phyloP scores from a whole-genome alignment of 2,329 filamentous ascomycete genomes.

The Colletotrichum brevisporum region DNA sequence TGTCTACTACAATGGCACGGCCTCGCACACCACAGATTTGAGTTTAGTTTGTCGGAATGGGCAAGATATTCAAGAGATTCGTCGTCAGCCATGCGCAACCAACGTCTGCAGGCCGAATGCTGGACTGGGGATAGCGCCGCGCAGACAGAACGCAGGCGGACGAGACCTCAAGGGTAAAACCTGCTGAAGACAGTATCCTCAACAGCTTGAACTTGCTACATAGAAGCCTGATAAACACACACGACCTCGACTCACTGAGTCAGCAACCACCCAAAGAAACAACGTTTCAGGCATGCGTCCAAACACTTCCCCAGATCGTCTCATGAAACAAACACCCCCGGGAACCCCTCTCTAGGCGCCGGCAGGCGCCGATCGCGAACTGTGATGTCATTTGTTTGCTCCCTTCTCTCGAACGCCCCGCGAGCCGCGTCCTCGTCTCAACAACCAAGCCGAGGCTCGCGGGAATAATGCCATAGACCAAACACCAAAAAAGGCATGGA shows the following conservation, averaged over 20 bases:
- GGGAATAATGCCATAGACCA: background rate
- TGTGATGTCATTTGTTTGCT: background rate
- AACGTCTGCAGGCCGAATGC: too few relatives aligned
- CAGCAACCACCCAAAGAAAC: background rate
- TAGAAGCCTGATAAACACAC: background rate
- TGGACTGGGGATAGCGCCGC: too few relatives aligned
- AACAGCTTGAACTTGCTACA: background rate
- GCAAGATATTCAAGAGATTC: too few relatives aligned
- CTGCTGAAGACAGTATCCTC: too few relatives aligned
- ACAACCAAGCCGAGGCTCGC: conserved; percentile 11
- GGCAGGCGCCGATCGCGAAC: conserved; percentile 6
- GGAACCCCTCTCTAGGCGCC: background rate
- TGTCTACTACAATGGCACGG: too few relatives aligned
- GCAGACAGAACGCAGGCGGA: too few relatives aligned
- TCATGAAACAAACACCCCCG: conserved; percentile 18
- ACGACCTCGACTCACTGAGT: background rate
- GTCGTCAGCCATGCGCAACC: too few relatives aligned
- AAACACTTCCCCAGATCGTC: conserved; percentile 11
- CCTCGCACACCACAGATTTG: too few relatives aligned
- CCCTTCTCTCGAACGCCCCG: background rate
- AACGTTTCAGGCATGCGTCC: background rate
- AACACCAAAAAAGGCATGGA: background rate
- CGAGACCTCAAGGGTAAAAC: too few relatives aligned
- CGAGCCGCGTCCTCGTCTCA: conserved; percentile 1
- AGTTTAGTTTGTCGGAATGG: too few relatives aligned